Base-by-base conservation (phyloP, 495 filamentous ascomycete species). In the Immersiella caudata region DNA sequence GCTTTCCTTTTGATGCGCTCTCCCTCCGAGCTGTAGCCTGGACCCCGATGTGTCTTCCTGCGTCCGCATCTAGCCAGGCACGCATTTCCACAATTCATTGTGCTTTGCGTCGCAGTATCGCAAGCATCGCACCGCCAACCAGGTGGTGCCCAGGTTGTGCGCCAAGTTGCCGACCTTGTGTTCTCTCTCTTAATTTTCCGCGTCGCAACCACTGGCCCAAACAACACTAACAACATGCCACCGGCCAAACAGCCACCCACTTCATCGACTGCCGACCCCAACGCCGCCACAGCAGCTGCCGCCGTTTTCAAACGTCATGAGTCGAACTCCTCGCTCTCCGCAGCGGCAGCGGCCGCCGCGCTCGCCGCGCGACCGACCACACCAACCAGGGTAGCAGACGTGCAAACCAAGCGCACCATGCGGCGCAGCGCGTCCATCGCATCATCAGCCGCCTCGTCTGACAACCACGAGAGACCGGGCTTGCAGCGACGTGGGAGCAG, bases 331-430 rank as follows among this genome's bases (percentile, higher is more conserved):
- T 87, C 85, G 49, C 84, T 97, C 29, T 95, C 93, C 21, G 88
- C 89, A 29, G 90, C 93, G 7, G 93, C 93, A 8, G 93, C 93
- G 2, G 92, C 92, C 9, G 88, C 93, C 21, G 93, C 93, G 21
- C 82, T 97, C 52, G 87, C 90, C 64, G 90, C 89, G 51, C 87
- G 88, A 69, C 88, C 92, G 6, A 87, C 87, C 33, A 89, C 90
- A 27, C 93, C 93, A 51, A 91, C 87, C 16, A 84, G 85, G 21
- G 89, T 96, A 49, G 91, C 87, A 71, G 86, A 93, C 79, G 87
- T 96, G 29, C 88, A 94, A 76, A 96, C 93, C 0, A 96, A 93
- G 77, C 91, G 93, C 64, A 95, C 92, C 74, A 70, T 88, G 65
- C 88, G 90, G 70, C 87, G 93, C 52, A 86, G 86, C 67, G 79